A percentile compares a stretch with the other conserved stretches of the same genome.
phyloP scores from a whole-genome alignment of 2,329 filamentous ascomycete genomes.

The Penicillium sp. region DNA sequence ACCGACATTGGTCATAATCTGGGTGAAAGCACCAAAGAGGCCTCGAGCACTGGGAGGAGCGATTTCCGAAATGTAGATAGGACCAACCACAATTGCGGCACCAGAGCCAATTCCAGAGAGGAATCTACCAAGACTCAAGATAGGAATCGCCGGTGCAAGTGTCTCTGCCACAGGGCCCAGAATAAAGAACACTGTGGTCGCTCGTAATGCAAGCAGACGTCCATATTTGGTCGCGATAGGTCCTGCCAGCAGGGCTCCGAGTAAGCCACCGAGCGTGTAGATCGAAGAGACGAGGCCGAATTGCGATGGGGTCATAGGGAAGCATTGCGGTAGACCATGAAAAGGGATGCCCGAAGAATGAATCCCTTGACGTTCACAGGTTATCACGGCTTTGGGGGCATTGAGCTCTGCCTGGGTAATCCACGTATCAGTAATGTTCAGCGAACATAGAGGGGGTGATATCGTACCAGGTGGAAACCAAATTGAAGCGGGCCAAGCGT shows the following conservation, averaged over 20 bases:
- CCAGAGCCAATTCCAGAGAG: conserved; percentile 82
- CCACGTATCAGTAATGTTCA: background rate
- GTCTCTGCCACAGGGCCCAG: conserved; percentile 75
- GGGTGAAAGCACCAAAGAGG: conserved; percentile 78
- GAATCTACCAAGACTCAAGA: conserved; percentile 72
- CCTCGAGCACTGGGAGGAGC: conserved; percentile 72
- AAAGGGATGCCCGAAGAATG: conserved; percentile 20
- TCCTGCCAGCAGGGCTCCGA: conserved; percentile 78
- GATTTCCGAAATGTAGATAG: conserved; percentile 91
- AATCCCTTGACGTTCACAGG: conserved; percentile 67
- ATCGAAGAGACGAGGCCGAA: conserved; percentile 87
- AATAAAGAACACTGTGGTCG: conserved; percentile 74
- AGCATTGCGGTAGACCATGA: conserved; percentile 64
- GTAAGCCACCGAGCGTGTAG: conserved; percentile 84
- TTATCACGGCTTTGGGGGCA: conserved; percentile 89
- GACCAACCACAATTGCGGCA: conserved; percentile 86
- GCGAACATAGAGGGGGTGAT: background rate
- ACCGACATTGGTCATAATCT: conserved; percentile 89
- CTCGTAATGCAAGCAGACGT: conserved; percentile 70
- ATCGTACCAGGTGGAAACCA: conserved; percentile 80
- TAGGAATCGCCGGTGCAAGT: conserved; percentile 63
- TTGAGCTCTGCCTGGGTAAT: conserved; percentile 79
- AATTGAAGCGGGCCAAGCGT: conserved; percentile 91
- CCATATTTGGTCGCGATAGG: conserved; percentile 76
- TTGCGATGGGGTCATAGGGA: conserved; percentile 77